phyloP scores from a whole-genome alignment of 1,284 basidiomycete species.

The Athelia sp. region DNA sequence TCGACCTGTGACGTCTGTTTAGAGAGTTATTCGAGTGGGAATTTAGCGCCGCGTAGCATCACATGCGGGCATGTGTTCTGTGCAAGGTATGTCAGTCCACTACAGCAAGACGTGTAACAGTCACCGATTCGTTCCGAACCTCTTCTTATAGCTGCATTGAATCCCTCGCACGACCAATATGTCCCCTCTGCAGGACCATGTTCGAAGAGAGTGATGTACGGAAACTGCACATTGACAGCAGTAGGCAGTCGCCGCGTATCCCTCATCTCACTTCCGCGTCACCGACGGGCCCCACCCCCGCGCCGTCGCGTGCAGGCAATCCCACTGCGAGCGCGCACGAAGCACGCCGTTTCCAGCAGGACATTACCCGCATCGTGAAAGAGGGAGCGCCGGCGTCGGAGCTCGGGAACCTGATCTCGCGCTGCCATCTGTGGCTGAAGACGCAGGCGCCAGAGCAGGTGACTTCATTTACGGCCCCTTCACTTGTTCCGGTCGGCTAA shows the following conservation, averaged over 20 bases:
- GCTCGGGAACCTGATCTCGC: slow-evolving; percentile 28
- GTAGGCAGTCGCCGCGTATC: slow-evolving; percentile 13
- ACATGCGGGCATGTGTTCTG: slow-evolving; percentile 43
- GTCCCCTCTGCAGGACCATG: slow-evolving; percentile 27
- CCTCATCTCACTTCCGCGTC: neutral
- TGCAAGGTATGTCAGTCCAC: slow-evolving; percentile 20
- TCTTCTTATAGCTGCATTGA: slow-evolving; percentile 22
- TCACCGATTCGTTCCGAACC: neutral
- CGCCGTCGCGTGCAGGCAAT: slow-evolving; percentile 6
- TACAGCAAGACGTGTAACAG: neutral
- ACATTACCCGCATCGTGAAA: slow-evolving; percentile 31
- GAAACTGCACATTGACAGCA: slow-evolving; percentile 25
- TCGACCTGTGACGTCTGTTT: slow-evolving; percentile 46
- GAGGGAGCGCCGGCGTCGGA: slow-evolving; percentile 30
- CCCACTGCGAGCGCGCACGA: slow-evolving; percentile 11
- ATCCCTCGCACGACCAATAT: slow-evolving; percentile 24
- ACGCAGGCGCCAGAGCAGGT: slow-evolving; percentile 32
- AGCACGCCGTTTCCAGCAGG: slow-evolving; percentile 27
- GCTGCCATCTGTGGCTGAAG: slow-evolving; percentile 31
- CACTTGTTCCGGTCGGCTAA: neutral
- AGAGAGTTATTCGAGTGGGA: slow-evolving; percentile 32
- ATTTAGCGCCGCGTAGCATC: slow-evolving; percentile 34
- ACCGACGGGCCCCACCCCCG: slow-evolving; percentile 4
- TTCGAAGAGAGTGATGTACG: slow-evolving; percentile 24
- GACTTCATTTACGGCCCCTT: neutral